A percentile compares a stretch with the other conserved stretches of the same genome.
Evolutionary conservation across 768 basidiomycete species (phyloP).

Genomic region (Trametes cubensis): DNA sequence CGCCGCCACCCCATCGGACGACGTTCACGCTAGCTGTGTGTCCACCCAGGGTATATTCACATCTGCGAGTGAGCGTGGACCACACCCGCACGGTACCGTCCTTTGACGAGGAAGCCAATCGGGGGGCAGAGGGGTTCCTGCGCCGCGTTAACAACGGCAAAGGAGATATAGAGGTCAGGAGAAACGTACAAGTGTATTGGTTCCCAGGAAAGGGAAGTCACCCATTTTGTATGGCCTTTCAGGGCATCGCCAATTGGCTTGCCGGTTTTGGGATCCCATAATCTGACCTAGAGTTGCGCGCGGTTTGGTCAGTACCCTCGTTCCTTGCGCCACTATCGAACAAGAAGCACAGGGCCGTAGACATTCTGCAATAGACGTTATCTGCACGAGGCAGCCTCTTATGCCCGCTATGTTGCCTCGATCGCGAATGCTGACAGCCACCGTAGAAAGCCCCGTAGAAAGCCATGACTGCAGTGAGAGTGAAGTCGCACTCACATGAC

Average conservation of each 20-base stretch:
- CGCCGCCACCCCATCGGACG: slow-evolving; percentile 94
- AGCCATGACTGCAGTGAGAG: too few species aligned
- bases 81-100: slow-evolving; percentile 96
- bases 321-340: background rate
- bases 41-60: slow-evolving; percentile 87
- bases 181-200: slow-evolving; percentile 82
- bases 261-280: slow-evolving; percentile 95
- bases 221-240: slow-evolving; percentile 95
- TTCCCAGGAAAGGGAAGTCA: slow-evolving; percentile 94
- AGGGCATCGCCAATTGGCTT: slow-evolving; percentile 86
- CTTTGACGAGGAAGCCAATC: slow-evolving; percentile 94
- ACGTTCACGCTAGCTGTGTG: slow-evolving; percentile 95
- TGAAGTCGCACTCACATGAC: slow-evolving; percentile 61
- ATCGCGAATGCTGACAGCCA: too few species aligned
- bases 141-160: slow-evolving; percentile 5
- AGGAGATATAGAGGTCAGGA: background rate
- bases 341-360: background rate
- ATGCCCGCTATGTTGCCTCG: too few species aligned
- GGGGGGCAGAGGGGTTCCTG: slow-evolving; percentile 78
- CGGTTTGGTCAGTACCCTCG: background rate
- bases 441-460: too few species aligned
- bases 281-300: slow-evolving; percentile 51
- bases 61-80: slow-evolving; percentile 69
- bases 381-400: too few species aligned
- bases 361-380: too few species aligned